Conservation (phyloP, 2,329 filamentous ascomycete species). For the Lecanoromycetidae sp. region DNA sequence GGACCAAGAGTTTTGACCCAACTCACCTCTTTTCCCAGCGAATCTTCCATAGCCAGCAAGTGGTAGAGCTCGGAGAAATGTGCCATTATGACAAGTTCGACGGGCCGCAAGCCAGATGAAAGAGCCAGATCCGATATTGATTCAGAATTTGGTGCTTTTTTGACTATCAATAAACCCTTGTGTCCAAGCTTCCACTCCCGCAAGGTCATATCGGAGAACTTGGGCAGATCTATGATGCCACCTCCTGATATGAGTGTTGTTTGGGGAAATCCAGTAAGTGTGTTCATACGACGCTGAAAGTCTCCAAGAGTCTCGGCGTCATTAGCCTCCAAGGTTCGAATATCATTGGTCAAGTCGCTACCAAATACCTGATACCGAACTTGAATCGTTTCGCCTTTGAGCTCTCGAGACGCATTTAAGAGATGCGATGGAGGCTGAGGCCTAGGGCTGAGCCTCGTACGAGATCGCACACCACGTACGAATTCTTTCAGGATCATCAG, state of each 20-base stretch:
- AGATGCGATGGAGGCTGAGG: slow-evolving; percentile 49
- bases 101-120: slow-evolving; percentile 42
- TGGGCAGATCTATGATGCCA: slow-evolving; percentile 48
- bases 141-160: slow-evolving; percentile 43
- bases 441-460: slow-evolving; percentile 48
- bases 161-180: slow-evolving; percentile 53
- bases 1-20: neutral
- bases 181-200: slow-evolving; percentile 51
- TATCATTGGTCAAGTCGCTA: slow-evolving; percentile 45
- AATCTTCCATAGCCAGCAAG: slow-evolving; percentile 57
- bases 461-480: slow-evolving; percentile 40
- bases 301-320: slow-evolving; percentile 58
- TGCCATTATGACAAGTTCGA: slow-evolving; percentile 68
- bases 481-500: slow-evolving; percentile 57
- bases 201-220: slow-evolving; percentile 49
- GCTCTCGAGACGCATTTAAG: slow-evolving; percentile 37
- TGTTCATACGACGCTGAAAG: slow-evolving; percentile 53
- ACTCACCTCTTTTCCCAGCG: slow-evolving; percentile 52
- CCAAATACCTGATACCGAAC: slow-evolving; percentile 67
- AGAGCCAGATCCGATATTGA: slow-evolving; percentile 34
- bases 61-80: slow-evolving; percentile 78
- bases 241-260: slow-evolving; percentile 63
- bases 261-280: slow-evolving; percentile 62
- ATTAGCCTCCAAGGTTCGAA: slow-evolving; percentile 54
- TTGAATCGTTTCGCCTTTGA: slow-evolving; percentile 52